These are phyloP conservation scores for Penicillium nordicum DNA, from an alignment of 2,329 filamentous ascomycete species.

Conservation along the genomic window DNA sequence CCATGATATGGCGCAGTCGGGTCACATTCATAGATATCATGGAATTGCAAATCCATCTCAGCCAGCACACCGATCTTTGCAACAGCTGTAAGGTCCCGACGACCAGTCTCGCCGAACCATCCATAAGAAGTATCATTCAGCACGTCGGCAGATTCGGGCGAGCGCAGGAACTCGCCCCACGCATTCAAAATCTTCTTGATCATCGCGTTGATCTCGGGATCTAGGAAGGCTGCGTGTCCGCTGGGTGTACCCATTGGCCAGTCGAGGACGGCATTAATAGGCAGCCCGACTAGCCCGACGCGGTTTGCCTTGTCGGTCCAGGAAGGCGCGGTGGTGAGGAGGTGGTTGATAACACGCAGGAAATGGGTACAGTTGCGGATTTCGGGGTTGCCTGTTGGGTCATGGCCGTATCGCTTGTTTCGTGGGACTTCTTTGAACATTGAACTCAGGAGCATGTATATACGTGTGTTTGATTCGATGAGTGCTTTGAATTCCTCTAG, in stretches of 20 bases:
- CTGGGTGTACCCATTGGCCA: constrained; percentile 58
- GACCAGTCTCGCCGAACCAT: constrained; percentile 55
- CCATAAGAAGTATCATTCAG: constrained; percentile 44
- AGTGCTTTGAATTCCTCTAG: constrained; percentile 63
- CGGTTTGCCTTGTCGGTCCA: constrained; percentile 32
- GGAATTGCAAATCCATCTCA: constrained; percentile 24
- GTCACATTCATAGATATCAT: constrained; percentile 31
- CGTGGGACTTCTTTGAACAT: constrained; percentile 68
- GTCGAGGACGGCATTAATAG: constrained; percentile 57
- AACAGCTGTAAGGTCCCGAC: constrained; percentile 40
- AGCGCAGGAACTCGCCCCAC: constrained; percentile 54
- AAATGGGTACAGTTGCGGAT: constrained; percentile 66
- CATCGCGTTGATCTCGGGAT: constrained; percentile 51
- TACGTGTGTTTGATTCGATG: constrained; percentile 61
- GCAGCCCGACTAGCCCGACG: constrained; percentile 51
- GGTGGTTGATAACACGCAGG: constrained; percentile 62
- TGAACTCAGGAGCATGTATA: constrained; percentile 63
- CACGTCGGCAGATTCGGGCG: constrained; percentile 54
- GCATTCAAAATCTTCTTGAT: constrained; percentile 51
- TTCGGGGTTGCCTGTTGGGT: constrained; percentile 61
- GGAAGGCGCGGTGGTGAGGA: constrained; percentile 30
- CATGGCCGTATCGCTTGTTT: constrained; percentile 58
- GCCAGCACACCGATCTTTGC: constrained; percentile 23
- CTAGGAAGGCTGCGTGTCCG: constrained; percentile 55
- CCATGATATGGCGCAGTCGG: constrained; percentile 40